Evolutionary conservation across 2,329 filamentous ascomycete genomes (phyloP).

Genomic region (Rhinocladiella mackenziei): DNA sequence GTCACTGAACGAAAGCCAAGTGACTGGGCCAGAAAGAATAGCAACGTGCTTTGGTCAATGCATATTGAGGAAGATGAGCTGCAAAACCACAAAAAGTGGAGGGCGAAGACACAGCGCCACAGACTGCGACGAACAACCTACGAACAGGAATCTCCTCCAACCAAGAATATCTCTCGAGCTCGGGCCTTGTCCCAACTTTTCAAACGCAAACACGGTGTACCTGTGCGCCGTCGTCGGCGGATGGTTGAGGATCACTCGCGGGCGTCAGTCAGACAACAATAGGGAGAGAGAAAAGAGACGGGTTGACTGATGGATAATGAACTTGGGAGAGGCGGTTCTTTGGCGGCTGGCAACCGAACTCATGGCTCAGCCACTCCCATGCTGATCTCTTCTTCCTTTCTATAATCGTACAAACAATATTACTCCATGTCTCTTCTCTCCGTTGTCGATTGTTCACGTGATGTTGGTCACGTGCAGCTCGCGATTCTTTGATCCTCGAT

Average conservation of each 20-base stretch:
- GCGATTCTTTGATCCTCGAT: background rate
- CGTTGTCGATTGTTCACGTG: background rate
- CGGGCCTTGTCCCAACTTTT: constrained; percentile 9
- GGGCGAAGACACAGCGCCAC: background rate
- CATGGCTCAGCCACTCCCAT: too few relatives aligned
- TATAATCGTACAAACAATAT: background rate
- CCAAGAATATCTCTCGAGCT: constrained; percentile 7
- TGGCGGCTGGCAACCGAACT: too few relatives aligned
- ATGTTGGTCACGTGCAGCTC: background rate
- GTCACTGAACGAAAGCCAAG: constrained; percentile 6
- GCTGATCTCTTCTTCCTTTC: too few relatives aligned
- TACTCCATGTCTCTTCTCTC: background rate
- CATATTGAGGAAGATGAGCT: constrained; percentile 18
- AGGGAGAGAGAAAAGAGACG: background rate
- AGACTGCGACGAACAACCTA: background rate
- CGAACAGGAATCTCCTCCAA: constrained; percentile 7
- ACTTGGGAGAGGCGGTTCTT: too few relatives aligned
- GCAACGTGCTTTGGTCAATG: constrained; percentile 19
- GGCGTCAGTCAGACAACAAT: background rate
- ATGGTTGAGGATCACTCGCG: background rate
- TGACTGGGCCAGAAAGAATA: constrained; percentile 19
- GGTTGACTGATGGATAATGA: background rate
- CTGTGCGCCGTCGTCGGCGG: background rate
- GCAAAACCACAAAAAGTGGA: constrained; percentile 1
- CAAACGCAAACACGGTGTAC: constrained; percentile 10